Evolutionary conservation across 2,329 filamentous ascomycete species (phyloP), one percentile per base, ranked within the genome.

Genomic region (Zymoseptoria tritici): DNA sequence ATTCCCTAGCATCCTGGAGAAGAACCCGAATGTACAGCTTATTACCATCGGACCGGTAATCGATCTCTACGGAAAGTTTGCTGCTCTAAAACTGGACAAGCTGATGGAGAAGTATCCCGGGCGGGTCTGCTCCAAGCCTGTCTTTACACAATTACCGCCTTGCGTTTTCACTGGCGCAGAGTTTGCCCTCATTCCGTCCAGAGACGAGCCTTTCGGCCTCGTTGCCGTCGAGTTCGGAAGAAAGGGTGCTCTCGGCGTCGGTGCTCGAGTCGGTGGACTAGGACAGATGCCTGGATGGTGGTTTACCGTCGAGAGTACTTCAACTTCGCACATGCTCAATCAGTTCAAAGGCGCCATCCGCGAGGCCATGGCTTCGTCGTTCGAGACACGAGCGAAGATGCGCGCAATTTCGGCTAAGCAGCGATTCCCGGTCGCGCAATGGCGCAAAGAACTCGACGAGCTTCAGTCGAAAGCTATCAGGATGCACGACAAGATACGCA

Each of bases 211-310:
- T 0, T 87, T 87, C 64, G 85, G 85, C 54, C 75, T 87, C 21
- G 85, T 87, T 1, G 85, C 85, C 20, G 85, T 87, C 50, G 85
- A 87, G 67, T 87, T 87, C 63, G 85, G 85, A 55, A 79, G 85
- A 24, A 86, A 87, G 70, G 85, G 85, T 64, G 85, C 85, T 22
- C 76, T 87, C 31, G 85, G 84, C 63, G 83, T 87, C 52, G 85
- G 85, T 52, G 81, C 84, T 26, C 78, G 83, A 57, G 85, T 87
- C 36, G 85, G 60, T 61, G 85, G 85, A 53, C 76, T 87, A 9
- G 83, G 85, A 11, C 82, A 85, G 67, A 86, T 87, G 84, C 85
- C 85, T n/a, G n/a, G 36, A 21, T 86, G 83, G 80, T 86, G 84
- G 84, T 87, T 81, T 68, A 86, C 84, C 0, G 81, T 87, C 56